Evolutionary conservation across 768 basidiomycete genomes (phyloP).

Genomic region (Coprinellus micaceus): DNA sequence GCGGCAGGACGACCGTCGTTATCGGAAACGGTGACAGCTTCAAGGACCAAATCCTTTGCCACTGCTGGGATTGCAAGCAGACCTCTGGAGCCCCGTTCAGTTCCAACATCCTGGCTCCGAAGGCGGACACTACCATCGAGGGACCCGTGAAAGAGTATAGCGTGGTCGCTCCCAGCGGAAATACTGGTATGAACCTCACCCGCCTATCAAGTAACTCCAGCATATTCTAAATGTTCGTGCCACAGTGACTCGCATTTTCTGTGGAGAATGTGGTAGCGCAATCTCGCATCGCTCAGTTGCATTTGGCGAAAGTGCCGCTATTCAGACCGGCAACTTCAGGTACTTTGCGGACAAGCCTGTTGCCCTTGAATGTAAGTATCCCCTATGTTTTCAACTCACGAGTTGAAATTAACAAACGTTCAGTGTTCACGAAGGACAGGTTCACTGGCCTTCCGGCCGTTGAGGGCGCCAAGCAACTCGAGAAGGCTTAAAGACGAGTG

Average conservation of each 20-base stretch:
- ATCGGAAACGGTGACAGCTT: constrained; percentile 22
- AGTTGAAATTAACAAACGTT: not conserved
- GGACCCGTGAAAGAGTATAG: constrained; percentile 31
- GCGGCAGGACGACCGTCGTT: constrained; percentile 28
- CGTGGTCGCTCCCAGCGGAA: constrained; percentile 29
- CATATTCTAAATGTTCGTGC: not conserved
- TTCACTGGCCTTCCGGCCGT: constrained; percentile 25
- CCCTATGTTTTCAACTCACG: not conserved
- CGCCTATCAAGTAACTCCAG: too few relatives aligned
- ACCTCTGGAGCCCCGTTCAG: constrained; percentile 38
- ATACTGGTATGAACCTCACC: constrained; percentile 32
- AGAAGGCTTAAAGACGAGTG: constrained; percentile 5
- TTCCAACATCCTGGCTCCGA: constrained; percentile 33
- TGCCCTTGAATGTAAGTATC: constrained; percentile 27
- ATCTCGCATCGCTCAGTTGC: constrained; percentile 31
- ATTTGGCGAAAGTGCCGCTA: constrained; percentile 33
- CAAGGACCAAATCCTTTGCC: constrained; percentile 31
- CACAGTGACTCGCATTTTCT: constrained; percentile 36
- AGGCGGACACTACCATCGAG: constrained; percentile 29
- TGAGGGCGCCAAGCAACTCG: constrained; percentile 23
- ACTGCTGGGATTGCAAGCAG: constrained; percentile 35
- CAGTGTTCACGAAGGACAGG: constrained; percentile 35
- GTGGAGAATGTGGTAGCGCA: constrained; percentile 34
- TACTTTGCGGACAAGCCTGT: constrained; percentile 29
- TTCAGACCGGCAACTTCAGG: constrained; percentile 36